Conservation (phyloP, 106 monocot genomes). For the Dendrobium officinale region DNA sequence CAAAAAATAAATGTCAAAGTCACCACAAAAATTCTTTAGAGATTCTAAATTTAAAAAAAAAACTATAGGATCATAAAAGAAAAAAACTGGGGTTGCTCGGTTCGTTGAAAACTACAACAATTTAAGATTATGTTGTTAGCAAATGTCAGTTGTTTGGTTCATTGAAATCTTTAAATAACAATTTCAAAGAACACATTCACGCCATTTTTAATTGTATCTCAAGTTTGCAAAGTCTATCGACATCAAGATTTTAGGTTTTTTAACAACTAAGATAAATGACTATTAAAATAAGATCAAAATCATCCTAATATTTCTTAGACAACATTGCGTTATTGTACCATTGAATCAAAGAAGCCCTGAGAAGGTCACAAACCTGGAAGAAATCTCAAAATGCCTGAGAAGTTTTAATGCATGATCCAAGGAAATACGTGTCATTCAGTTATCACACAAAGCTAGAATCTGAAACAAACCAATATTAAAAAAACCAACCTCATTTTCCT, state of each 20-base stretch:
- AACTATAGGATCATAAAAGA: too few species aligned
- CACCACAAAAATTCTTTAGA: not conserved
- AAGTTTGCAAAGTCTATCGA: not conserved
- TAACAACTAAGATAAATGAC: too few species aligned
- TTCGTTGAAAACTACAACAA: not conserved
- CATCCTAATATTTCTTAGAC: too few species aligned
- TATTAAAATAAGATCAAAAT: too few species aligned
- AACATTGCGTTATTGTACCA: too few species aligned
- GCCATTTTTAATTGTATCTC: not conserved
- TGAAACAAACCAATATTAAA: not conserved
- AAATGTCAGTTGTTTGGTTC: not conserved
- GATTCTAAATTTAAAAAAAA: not conserved
- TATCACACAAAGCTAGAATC: constrained; percentile 8
- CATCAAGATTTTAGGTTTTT: not conserved
- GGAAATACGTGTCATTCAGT: not conserved
- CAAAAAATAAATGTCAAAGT: not conserved
- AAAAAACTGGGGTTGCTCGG: not conserved
- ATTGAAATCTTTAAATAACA: not conserved
- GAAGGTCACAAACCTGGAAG: not conserved
- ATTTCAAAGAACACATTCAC: not conserved
- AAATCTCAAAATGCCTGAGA: not conserved
- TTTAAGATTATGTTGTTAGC: not conserved
- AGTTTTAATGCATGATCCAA: too few species aligned
- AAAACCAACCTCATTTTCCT: constrained; percentile 45
- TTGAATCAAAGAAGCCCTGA: not conserved